A percentile compares a stretch with the other conserved stretches of the same genome.
phyloP scores from a whole-genome alignment of 768 basidiomycete genomes.

The Amanita rubescens region DNA sequence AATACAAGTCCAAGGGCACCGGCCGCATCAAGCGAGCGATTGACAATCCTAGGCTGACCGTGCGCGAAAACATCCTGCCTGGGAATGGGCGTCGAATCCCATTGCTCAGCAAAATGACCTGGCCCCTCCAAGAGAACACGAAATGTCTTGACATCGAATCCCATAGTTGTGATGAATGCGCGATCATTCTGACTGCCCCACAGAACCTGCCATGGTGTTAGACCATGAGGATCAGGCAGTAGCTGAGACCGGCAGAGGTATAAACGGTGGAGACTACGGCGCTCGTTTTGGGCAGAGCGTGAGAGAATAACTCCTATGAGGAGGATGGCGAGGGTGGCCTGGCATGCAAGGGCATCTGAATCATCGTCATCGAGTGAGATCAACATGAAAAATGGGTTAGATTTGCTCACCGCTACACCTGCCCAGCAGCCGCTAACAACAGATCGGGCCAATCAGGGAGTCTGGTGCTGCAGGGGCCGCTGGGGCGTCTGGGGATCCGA shows the following conservation, averaged over 20 bases:
- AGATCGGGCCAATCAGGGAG: no score
- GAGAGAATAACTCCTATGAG: no score
- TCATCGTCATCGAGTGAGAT: no score
- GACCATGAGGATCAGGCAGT: neutral
- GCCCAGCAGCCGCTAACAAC: no score
- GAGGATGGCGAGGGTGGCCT: no score
- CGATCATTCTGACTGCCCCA: conserved; percentile 18
- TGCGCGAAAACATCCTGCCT: neutral
- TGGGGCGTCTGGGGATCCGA: no score
- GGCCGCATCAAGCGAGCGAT: conserved; percentile 21
- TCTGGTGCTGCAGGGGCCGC: no score
- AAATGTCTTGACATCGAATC: conserved; percentile 21
- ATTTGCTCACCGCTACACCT: no score
- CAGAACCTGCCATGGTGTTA: conserved; percentile 19
- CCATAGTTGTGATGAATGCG: conserved; percentile 28
- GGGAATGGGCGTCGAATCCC: conserved; percentile 15
- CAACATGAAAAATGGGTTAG: no score
- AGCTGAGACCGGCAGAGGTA: neutral
- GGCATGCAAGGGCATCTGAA: no score
- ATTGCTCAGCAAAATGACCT: conserved; percentile 19
- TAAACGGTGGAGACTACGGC: no score
- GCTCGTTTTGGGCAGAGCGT: no score
- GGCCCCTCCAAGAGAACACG: conserved; percentile 14
- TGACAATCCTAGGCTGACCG: neutral
- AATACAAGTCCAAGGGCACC: conserved; percentile 32